Conservation (phyloP, 768 basidiomycete genomes). For the Suillus occidentalis region DNA sequence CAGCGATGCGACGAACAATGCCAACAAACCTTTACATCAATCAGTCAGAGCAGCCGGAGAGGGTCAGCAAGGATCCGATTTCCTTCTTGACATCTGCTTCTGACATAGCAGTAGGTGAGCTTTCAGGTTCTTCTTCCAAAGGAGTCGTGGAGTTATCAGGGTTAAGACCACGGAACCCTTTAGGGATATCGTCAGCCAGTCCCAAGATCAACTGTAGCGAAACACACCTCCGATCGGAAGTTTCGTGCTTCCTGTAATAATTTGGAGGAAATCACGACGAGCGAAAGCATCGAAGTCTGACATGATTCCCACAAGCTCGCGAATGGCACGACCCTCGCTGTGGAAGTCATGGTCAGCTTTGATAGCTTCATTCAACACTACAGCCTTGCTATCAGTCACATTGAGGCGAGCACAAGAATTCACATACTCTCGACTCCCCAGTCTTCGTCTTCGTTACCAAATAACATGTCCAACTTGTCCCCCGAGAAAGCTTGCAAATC, state of each 20-base stretch:
- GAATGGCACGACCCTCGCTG: slow-evolving; percentile 88
- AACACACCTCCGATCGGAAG: slow-evolving; percentile 88
- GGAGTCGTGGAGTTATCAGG: slow-evolving; percentile 56
- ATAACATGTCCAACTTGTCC: slow-evolving; percentile 93
- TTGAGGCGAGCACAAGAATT: slow-evolving; percentile 2
- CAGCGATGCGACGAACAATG: no score
- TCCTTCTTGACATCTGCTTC: slow-evolving; percentile 67
- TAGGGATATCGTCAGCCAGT: slow-evolving; percentile 8
- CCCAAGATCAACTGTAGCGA: background rate
- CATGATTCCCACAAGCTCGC: slow-evolving; percentile 85
- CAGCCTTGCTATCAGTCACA: slow-evolving; percentile 4
- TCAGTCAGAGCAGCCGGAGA: no score
- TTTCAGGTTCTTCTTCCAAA: slow-evolving; percentile 52
- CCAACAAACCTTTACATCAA: no score
- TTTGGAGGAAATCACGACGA: slow-evolving; percentile 89
- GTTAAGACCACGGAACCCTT: slow-evolving; percentile 92
- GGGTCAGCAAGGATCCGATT: no score
- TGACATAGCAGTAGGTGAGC: slow-evolving; percentile 47
- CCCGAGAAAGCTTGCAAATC: slow-evolving; percentile 92
- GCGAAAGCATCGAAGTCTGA: slow-evolving; percentile 69
- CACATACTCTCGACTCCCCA: slow-evolving; percentile 88
- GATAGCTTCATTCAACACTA: slow-evolving; percentile 84
- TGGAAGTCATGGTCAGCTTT: slow-evolving; percentile 99
- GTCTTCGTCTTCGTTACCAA: slow-evolving; percentile 97
- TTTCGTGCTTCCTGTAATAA: slow-evolving; percentile 97